phyloP scores from a whole-genome alignment of 495 filamentous ascomycete species.

The Aspergillus sclerotioniger region DNA sequence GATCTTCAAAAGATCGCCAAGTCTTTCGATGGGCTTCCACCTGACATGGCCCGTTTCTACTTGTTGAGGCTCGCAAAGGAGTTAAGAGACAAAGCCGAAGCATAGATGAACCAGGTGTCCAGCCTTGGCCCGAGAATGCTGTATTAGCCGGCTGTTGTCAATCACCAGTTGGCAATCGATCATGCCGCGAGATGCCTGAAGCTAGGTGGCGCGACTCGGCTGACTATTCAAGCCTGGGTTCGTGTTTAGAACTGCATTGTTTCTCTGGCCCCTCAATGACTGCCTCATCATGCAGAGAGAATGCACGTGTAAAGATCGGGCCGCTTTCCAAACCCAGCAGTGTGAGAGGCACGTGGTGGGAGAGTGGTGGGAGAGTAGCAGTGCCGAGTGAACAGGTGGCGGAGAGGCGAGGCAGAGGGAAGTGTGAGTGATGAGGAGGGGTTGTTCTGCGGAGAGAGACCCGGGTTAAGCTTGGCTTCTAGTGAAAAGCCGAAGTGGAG shows the following conservation, averaged over 20 bases:
- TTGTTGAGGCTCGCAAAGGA: constrained; percentile 71
- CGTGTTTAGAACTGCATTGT: background rate
- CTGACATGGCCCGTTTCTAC: constrained; percentile 71
- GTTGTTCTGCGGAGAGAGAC: background rate
- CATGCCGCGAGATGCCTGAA: background rate
- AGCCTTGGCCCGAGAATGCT: background rate
- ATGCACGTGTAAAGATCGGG: background rate
- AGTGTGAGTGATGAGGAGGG: background rate
- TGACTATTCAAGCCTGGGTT: background rate
- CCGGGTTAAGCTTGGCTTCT: background rate
- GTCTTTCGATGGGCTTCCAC: constrained; percentile 64
- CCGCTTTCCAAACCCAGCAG: background rate
- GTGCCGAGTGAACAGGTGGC: background rate
- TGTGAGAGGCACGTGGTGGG: background rate
- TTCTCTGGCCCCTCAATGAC: background rate
- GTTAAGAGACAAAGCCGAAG: constrained; percentile 43
- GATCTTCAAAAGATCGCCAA: constrained; percentile 67
- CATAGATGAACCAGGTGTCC: constrained; percentile 17
- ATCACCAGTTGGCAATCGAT: background rate
- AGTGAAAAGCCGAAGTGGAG: background rate
- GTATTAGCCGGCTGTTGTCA: background rate
- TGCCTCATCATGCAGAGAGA: background rate
- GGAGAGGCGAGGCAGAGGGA: background rate
- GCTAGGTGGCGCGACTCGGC: background rate
- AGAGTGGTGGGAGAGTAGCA: background rate